Conservation (phyloP, 2,329 filamentous ascomycete genomes). For the Clonostachys rhizophaga region DNA sequence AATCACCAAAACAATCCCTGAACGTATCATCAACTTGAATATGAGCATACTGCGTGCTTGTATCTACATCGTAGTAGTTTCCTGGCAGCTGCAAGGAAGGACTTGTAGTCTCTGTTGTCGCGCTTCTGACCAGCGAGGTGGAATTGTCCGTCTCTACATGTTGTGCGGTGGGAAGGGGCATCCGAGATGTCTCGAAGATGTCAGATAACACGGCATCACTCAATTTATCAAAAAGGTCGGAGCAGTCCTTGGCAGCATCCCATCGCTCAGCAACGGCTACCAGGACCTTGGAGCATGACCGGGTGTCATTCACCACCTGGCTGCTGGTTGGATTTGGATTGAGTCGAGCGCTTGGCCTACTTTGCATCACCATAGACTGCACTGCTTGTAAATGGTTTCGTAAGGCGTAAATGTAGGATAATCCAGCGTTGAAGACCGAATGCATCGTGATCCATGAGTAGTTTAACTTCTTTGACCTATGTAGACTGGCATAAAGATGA, state of each 20-base stretch:
- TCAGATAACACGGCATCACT: conserved; percentile 35
- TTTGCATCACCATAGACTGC: conserved; percentile 14
- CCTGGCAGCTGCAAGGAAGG: background rate
- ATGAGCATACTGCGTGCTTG: conserved; percentile 6
- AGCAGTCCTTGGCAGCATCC: conserved; percentile 29
- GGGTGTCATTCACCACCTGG: conserved; percentile 33
- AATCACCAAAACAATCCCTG: conserved; percentile 7
- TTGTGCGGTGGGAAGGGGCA: background rate
- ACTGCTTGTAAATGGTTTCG: conserved; percentile 28
- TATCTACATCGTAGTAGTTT: background rate
- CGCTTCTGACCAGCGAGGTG: background rate
- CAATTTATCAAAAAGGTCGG: conserved; percentile 34
- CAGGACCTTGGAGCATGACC: conserved; percentile 36
- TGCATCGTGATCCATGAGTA: conserved; percentile 45
- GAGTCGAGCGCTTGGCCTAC: background rate
- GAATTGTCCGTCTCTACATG: too few species aligned
- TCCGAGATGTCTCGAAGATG: conserved; percentile 20
- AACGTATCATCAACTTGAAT: conserved; percentile 28
- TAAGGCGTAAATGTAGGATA: conserved; percentile 35
- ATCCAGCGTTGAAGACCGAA: conserved; percentile 38
- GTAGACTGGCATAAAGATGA: conserved; percentile 33
- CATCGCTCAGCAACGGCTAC: conserved; percentile 37
- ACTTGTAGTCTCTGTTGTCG: background rate
- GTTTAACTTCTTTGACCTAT: conserved; percentile 37
- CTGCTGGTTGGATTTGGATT: conserved; percentile 25